A percentile compares a stretch with the other conserved stretches of the same genome.
These are phyloP conservation scores for Aspergillus awamori DNA, from an alignment of 2,329 filamentous ascomycete species.

Conservation along the genomic window DNA sequence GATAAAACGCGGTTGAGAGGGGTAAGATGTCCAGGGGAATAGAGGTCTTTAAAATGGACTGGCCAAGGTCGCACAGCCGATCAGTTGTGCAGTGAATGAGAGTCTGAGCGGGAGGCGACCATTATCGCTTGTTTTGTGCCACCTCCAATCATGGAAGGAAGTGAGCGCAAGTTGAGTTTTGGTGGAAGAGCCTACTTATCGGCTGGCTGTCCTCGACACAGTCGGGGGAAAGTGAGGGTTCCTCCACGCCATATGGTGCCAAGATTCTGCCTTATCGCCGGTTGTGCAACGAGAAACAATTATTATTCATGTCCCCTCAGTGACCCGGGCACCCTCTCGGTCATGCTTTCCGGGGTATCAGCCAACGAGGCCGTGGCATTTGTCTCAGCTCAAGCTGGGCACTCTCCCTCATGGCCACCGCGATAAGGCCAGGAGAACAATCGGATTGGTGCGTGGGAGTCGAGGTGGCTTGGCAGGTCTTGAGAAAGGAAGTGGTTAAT, in stretches of 20 bases:
- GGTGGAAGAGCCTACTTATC: neutral
- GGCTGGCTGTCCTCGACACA: neutral
- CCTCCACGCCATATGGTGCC: neutral
- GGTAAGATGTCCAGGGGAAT: neutral
- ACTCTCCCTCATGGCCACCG: neutral
- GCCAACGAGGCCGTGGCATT: neutral
- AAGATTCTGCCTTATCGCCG: neutral
- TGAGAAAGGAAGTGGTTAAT: neutral
- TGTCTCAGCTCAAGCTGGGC: neutral
- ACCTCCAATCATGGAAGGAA: neutral
- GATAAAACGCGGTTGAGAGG: neutral
- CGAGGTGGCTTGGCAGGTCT: neutral
- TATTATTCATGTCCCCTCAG: neutral
- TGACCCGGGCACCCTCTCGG: neutral
- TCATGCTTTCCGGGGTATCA: neutral
- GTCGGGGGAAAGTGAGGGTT: neutral
- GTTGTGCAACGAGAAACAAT: neutral
- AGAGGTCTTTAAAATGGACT: constrained; percentile 7
- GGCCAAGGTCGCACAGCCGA: neutral
- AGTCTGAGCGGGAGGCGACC: neutral
- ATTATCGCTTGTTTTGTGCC: neutral
- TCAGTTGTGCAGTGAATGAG: neutral
- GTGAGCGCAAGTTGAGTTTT: neutral
- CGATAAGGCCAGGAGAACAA: neutral
- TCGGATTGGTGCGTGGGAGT: neutral